Conservation (phyloP, 1,139 yeast species). For the Maudiozyma humilis region DNA sequence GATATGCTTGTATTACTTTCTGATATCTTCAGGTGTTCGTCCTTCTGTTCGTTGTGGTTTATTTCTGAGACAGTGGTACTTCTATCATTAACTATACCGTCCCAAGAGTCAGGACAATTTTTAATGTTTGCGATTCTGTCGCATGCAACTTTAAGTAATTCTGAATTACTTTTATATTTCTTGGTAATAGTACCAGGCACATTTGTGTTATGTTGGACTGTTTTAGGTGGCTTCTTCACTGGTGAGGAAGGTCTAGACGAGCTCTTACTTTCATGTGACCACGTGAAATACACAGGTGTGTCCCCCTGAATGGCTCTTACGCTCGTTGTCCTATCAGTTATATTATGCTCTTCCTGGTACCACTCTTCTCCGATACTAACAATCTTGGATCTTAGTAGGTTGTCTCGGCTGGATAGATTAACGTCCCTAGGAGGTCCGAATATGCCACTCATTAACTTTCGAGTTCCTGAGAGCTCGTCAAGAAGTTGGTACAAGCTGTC, state of each 20-base stretch:
- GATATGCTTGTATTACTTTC: conserved; percentile 6
- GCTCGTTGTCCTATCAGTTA: conserved; percentile 1
- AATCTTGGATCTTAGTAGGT: conserved; percentile 5
- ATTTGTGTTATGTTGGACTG: not conserved
- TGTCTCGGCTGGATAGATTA: conserved; percentile 2
- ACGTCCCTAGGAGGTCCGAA: conserved; percentile 3
- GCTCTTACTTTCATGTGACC: conserved; percentile 17
- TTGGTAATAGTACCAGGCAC: not conserved
- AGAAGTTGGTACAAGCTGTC: conserved; percentile 17
- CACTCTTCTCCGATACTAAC: conserved; percentile 13
- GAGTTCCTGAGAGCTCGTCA: conserved; percentile 12
- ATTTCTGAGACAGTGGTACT: not conserved
- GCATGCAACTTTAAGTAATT: conserved; percentile 13
- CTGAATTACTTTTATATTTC: conserved; percentile 11
- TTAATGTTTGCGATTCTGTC: conserved; percentile 9
- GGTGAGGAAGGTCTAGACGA: conserved; percentile 1
- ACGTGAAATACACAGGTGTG: conserved; percentile 23
- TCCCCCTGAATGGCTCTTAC: conserved; percentile 16
- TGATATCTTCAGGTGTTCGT: not conserved
- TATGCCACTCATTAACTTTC: conserved; percentile 5
- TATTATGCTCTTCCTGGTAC: conserved; percentile 19
- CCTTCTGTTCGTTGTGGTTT: not conserved
- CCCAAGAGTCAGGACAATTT: conserved; percentile 8
- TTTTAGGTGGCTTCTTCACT: not conserved
- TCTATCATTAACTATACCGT: conserved; percentile 3